These are phyloP conservation scores for Elsinoe perseae DNA, from an alignment of 2,329 filamentous ascomycete genomes.

Conservation along the genomic window DNA sequence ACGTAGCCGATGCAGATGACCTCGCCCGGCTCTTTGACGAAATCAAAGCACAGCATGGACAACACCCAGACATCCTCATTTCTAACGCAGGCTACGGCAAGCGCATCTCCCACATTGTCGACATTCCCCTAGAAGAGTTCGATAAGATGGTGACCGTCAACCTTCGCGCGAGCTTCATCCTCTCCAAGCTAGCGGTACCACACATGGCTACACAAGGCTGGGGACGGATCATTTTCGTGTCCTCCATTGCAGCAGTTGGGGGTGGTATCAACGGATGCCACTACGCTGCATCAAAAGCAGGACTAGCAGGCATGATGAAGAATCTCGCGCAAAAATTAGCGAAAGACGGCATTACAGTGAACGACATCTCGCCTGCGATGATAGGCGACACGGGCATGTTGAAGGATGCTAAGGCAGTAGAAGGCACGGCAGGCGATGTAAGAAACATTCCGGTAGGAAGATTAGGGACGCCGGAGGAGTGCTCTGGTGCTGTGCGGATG, in stretches of 20 bases:
- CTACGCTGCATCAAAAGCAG: conserved; percentile 30
- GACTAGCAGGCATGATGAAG: conserved; percentile 57
- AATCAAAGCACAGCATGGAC: conserved; percentile 45
- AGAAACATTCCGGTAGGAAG: conserved; percentile 53
- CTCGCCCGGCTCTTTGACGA: conserved; percentile 48
- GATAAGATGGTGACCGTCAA: conserved; percentile 57
- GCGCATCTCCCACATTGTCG: conserved; percentile 48
- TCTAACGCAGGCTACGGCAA: conserved; percentile 61
- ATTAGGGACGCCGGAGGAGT: conserved; percentile 51
- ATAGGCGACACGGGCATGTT: conserved; percentile 53
- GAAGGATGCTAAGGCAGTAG: conserved; percentile 43
- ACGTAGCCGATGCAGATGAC: conserved; percentile 47
- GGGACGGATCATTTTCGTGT: conserved; percentile 59
- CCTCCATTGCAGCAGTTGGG: conserved; percentile 55
- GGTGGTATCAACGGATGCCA: conserved; percentile 51
- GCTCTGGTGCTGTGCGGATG: conserved; percentile 55
- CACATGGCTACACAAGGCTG: conserved; percentile 53
- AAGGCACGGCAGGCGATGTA: conserved; percentile 46
- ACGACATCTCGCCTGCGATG: conserved; percentile 62
- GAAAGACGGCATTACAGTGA: conserved; percentile 55
- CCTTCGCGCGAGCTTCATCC: conserved; percentile 53
- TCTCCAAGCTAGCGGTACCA: conserved; percentile 53
- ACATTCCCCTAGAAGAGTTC: conserved; percentile 57
- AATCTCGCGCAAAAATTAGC: conserved; percentile 55
- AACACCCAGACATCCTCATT: conserved; percentile 55